Base-by-base conservation (phyloP, 1,139 yeast species). In the Pichia terricola region DNA sequence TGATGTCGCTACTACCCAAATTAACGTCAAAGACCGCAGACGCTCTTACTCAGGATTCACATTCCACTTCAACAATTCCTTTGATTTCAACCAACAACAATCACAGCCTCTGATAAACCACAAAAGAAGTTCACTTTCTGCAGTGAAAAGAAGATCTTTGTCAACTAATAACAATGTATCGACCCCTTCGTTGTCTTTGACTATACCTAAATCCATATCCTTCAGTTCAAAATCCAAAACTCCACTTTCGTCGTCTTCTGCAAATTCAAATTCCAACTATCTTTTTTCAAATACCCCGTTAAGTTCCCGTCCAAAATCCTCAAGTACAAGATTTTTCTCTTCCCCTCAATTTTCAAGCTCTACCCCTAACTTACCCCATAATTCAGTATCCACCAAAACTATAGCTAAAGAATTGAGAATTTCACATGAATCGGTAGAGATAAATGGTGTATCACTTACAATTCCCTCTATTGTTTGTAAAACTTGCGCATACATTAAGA, bases 381-480 rank as follows among this genome's bases (percentile, higher is more conserved):
- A 39, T 8, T 32, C 41, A 25, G 22, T 39, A 33, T 6, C 9
- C 31, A 2, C 32, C 4, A 46, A 46, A 42, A 41, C 44, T 31
- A 35, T 46, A 4, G 49, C 41, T 40, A 32, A 40, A 11, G 61
- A 55, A 41, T 46, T 55, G 22, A 52, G 47, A 41, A 40, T 43
- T 34, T 50, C 58, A 16, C 41, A 45, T 32, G 33, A 31, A n/a
- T 9, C 32, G 3, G 39, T 47, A 3, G 7, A 30, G 9, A 27
- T 43, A 28, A 39, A 43, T 26, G 37, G 22, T 22, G 27, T 33
- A 8, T 35, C 38, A 8, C 28, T 57, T 3, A 42, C 45, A 16
- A 50, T 61, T 8, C 66, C 66, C 6, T 47, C 55, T 2, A 31
- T 58, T 28, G 61, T 61, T 4, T 47, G 52, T 31, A 59, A 58